Evolutionary conservation across 306 rosid genomes (phyloP), one percentile per base, ranked within the genome.

Genomic region (Mucuna pruriens): DNA sequence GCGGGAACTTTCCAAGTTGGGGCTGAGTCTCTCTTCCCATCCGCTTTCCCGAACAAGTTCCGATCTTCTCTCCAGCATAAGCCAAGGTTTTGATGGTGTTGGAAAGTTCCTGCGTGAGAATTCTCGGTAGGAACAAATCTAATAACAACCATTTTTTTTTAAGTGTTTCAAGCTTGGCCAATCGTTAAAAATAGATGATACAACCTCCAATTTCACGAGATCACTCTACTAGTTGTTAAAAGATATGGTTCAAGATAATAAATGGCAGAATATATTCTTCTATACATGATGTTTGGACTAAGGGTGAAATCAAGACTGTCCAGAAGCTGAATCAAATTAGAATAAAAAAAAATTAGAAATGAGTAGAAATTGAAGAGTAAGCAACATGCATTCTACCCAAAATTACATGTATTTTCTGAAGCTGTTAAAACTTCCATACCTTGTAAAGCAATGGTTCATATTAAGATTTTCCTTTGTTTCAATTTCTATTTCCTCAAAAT

Each of bases 381-480:
- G 52, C 51, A 58, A 31, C 45, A 29, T 17, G 44, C 65, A 22
- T 72, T 48, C 36, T 52, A 64, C 20, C 61, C 23, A 17, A 31
- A 45, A 22, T 4, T 23, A 34, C 8, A 49, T 45, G 22, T 48
- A 40, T 55, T 36, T 77, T 61, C 67, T 49, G 38, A 78, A 82
- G 49, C 70, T 48, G 61, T 49, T 57, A 74, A 80, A 61, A 58
- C 39, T 74, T 60, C 4, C 54, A 60, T 61, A 62, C 36, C 6
- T 11, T 45, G 58, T 17, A 15, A 36, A 74, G 71, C 12, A 2
- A 42, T 61, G 9, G 62, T 61, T 71, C 36, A 5, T 71, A 39
- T 26, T 33, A 46, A 72, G 80, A 62, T 72, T 61, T 17, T 76
- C 8, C 20, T 38, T 51, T 33, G 57, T 42, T 61, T 54, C 48